Evolutionary conservation across 2,329 filamentous ascomycete species (phyloP).

Genomic region (Aspergillus sp.): DNA sequence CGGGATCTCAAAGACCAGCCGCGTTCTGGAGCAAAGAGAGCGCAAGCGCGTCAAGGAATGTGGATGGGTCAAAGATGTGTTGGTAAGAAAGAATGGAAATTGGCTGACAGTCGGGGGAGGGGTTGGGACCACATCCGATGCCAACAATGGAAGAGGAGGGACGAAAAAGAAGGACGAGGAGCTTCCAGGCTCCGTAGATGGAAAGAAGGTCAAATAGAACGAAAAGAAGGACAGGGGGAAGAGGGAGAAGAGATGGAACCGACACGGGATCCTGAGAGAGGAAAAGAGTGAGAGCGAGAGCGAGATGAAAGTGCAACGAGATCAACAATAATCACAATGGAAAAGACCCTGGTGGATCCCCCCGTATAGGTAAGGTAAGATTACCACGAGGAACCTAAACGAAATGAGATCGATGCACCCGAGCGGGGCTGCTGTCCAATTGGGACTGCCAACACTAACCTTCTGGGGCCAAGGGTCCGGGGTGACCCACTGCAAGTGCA

Average conservation of each 20-base stretch:
- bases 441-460: slow-evolving; percentile 6
- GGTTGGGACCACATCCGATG: slow-evolving; percentile 13
- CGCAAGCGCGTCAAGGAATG: slow-evolving; percentile 23
- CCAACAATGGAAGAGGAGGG: slow-evolving; percentile 11
- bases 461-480: not conserved
- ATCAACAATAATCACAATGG: not conserved
- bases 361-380: slow-evolving; percentile 10
- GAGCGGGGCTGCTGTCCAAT: slow-evolving; percentile 15
- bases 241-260: not conserved
- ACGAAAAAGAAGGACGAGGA: slow-evolving; percentile 37
- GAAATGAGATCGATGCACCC: slow-evolving; percentile 18
- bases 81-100: slow-evolving; percentile 17
- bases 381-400: slow-evolving; percentile 15
- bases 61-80: slow-evolving; percentile 7
- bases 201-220: slow-evolving; percentile 7
- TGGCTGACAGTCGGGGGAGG: slow-evolving; percentile 11
- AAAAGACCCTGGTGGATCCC: not conserved
- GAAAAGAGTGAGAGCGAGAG: slow-evolving; percentile 4
- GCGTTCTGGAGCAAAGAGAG: slow-evolving; percentile 10
- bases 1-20: slow-evolving; percentile 2
- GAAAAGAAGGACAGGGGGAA: slow-evolving; percentile 8
- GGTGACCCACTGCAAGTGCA: not conserved
- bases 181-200: slow-evolving; percentile 27
- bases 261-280: not conserved
- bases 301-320: not conserved